A percentile compares a stretch with the other conserved stretches of the same genome.
Evolutionary conservation across 2,329 filamentous ascomycete species (phyloP).

Genomic region (Tolypocladium tundrense): DNA sequence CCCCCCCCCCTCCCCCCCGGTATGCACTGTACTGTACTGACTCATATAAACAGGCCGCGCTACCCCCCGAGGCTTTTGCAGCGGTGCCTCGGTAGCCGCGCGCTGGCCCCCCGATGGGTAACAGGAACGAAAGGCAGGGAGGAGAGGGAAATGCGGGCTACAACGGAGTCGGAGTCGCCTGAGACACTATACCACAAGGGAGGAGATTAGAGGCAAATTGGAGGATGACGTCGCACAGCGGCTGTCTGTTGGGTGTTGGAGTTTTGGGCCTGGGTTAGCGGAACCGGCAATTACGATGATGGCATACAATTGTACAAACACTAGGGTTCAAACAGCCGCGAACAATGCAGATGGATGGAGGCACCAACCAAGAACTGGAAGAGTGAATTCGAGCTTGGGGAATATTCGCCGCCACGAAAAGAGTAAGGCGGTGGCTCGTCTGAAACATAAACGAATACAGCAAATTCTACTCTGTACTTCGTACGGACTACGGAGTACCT

Average conservation of each 20-base stretch:
- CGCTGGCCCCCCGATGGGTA: not conserved
- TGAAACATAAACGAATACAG: not conserved
- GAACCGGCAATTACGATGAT: not conserved
- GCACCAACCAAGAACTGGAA: not conserved
- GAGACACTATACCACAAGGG: not conserved
- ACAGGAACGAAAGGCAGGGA: not conserved
- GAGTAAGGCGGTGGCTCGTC: not conserved
- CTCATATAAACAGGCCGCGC: slow-evolving; percentile 7
- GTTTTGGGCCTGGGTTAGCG: not conserved
- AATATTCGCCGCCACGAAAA: not conserved
- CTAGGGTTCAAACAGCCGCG: not conserved
- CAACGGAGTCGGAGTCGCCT: not conserved
- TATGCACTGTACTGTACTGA: not conserved
- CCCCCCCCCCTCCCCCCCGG: no score
- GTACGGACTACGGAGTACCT: no score
- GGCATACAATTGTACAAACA: not conserved
- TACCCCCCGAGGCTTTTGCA: slow-evolving; percentile 17
- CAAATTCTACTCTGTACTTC: not conserved
- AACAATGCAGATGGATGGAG: not conserved
- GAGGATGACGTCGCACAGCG: not conserved
- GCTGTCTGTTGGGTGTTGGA: not conserved
- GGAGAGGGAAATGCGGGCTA: not conserved
- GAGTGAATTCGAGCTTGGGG: not conserved
- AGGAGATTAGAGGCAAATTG: not conserved
- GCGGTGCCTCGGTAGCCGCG: slow-evolving; percentile 2